Evolutionary conservation across 2,329 filamentous ascomycete genomes (phyloP).

Genomic region (Colletotrichum sp.): DNA sequence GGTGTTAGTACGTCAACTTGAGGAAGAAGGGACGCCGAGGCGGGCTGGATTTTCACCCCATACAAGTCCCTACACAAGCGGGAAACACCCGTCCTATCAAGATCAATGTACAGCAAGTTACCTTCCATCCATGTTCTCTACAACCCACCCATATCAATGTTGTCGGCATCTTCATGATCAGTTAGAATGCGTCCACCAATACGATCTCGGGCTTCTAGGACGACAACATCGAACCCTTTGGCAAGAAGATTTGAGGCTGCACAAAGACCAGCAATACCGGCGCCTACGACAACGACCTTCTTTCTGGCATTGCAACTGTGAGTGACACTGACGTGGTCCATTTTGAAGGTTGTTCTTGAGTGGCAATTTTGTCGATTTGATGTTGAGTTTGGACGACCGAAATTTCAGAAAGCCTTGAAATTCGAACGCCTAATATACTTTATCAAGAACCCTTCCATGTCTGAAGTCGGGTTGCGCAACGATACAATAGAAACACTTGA

Average conservation of each 20-base stretch:
- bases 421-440: background rate
- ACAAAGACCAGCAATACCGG: slow-evolving; percentile 43
- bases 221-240: slow-evolving; percentile 40
- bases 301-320: background rate
- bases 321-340: background rate
- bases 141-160: background rate
- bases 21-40: background rate
- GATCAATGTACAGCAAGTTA: background rate
- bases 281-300: slow-evolving; percentile 45
- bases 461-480: background rate
- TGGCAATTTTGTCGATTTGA: background rate
- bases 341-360: background rate
- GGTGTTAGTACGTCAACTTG: background rate
- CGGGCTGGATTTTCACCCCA: background rate
- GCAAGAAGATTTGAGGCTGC: slow-evolving; percentile 38
- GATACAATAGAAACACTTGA: background rate
- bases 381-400: background rate
- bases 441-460: background rate
- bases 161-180: background rate
- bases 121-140: background rate
- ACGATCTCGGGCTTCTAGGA: slow-evolving; percentile 54
- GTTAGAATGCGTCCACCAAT: slow-evolving; percentile 56
- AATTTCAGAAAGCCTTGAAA: background rate
- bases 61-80: background rate
- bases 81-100: background rate